phyloP scores from a whole-genome alignment of 83 land plant species.

The Larix sibirica region DNA sequence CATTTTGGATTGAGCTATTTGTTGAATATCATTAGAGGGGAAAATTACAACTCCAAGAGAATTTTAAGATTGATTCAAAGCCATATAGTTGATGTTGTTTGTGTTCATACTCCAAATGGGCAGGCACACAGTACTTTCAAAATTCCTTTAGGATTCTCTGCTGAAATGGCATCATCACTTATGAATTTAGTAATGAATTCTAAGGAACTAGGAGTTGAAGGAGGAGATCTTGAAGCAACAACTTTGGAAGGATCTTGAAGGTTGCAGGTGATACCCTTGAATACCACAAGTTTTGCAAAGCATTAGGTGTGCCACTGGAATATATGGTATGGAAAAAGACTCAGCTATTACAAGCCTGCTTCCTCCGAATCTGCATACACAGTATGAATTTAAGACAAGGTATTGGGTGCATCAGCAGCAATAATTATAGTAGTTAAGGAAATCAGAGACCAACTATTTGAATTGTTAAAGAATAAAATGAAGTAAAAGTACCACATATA shows the following conservation, averaged over 20 bases:
- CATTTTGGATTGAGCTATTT: conserved; percentile 34
- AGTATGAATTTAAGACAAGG: no score
- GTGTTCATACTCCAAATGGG: conserved; percentile 26
- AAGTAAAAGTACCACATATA: no score
- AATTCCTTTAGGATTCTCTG: conserved; percentile 25
- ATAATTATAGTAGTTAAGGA: no score
- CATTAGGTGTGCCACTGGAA: no score
- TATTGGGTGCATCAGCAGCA: no score
- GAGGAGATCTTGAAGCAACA: conserved; percentile 36
- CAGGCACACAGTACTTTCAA: conserved; percentile 29
- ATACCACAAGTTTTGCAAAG: no score
- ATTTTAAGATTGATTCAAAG: conserved; percentile 19
- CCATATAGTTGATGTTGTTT: conserved; percentile 22
- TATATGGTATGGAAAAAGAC: conserved; percentile 51
- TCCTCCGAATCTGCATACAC: no score
- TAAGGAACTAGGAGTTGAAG: conserved; percentile 25
- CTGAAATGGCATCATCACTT: conserved; percentile 23
- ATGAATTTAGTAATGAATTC: conserved; percentile 25
- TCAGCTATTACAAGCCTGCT: no score
- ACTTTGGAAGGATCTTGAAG: conserved; percentile 21
- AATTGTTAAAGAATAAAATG: no score
- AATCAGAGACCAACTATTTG: no score
- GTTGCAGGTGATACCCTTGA: no score
- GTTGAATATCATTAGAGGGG: conserved; percentile 32
- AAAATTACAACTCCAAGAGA: conserved; percentile 23